phyloP scores from a whole-genome alignment of 1,284 basidiomycete genomes.

The Ganoderma boninense region DNA sequence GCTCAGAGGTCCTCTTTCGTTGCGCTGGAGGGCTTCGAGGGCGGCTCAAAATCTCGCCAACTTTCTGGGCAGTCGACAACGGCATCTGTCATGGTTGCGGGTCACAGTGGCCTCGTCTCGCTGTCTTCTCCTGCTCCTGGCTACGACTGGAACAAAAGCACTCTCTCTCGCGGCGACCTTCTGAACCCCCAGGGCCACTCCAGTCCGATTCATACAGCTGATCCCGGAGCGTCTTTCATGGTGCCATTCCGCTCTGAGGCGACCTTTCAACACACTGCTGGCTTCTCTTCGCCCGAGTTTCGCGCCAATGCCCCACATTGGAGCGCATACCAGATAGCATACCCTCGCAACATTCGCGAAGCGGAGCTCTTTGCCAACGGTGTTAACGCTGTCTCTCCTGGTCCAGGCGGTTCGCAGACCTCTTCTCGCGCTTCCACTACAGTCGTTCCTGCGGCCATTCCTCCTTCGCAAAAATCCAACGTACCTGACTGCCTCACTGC shows the following conservation, averaged over 20 bases:
- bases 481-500: not conserved
- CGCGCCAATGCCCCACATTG: not conserved
- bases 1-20: not conserved
- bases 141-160: not conserved
- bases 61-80: not conserved
- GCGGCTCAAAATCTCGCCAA: not conserved
- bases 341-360: not conserved
- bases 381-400: not conserved
- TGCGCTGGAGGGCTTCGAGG: not conserved
- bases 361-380: constrained; percentile 2
- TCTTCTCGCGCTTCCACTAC: not conserved
- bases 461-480: not conserved
- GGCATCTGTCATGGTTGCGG: not conserved
- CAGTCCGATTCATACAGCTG: constrained; percentile 9
- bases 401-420: not conserved
- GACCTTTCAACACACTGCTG: not conserved
- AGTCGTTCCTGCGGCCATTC: too few relatives aligned
- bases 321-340: not conserved
- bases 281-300: not conserved
- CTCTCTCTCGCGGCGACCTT: not conserved
- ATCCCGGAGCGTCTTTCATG: constrained; percentile 27
- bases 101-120: not conserved
- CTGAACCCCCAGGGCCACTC: not conserved
- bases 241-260: constrained; percentile 20
- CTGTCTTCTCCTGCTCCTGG: not conserved